Base-by-base conservation (phyloP, 2,329 filamentous ascomycete genomes). In the Juglanconis juglandina region DNA sequence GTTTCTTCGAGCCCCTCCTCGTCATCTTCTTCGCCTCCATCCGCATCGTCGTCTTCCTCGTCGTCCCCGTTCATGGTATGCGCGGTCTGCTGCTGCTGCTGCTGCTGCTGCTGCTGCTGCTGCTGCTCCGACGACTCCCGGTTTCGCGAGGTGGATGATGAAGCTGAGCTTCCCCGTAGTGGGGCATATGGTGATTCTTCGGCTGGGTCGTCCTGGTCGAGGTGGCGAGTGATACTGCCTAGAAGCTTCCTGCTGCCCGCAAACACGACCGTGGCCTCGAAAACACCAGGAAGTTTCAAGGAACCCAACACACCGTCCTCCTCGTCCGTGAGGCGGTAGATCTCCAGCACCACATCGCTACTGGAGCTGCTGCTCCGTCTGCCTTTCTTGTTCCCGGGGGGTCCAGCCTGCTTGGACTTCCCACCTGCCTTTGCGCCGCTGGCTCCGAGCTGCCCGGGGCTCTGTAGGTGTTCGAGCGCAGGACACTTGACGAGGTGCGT, bases 221-320 rank as follows among this genome's bases (percentile, higher is more conserved):
- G 47, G 17, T 58, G 46, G 13, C 47, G 53, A 10, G 60, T 52
- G 24, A 67, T 58, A 17, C 39, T 55, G 32, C 52, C 55, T 3
- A 68, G 51, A 10, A 53, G 47, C 51, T 65, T 64, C 30, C 66
- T 61, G 53, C 64, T 68, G 13, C 66, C 67, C 0, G 65, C 60
- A 51, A 68, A 60, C 24, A 66, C 56, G 6, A 67, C 63, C 4
- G 64, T 62, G 5, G 65, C 64, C 24, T 60, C 60, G 10, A 63
- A 52, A 13, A 55, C 55, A 39, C 50, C 55, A 4, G 46, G 58
- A 14, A 46, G 54, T 33, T 48, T 53, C 56, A 64, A 50, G 1
- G 58, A 56, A 24, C 67, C 67, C 10, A 68, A 30, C 8, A 68
- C 37, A 6, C 67, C 65, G 11, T 64, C 44, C 34, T 67, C 65